Evolutionary conservation across 140 eudicot genomes (phyloP), one percentile per base, ranked within the genome.

Genomic region (Erigeron philadelphicus): DNA sequence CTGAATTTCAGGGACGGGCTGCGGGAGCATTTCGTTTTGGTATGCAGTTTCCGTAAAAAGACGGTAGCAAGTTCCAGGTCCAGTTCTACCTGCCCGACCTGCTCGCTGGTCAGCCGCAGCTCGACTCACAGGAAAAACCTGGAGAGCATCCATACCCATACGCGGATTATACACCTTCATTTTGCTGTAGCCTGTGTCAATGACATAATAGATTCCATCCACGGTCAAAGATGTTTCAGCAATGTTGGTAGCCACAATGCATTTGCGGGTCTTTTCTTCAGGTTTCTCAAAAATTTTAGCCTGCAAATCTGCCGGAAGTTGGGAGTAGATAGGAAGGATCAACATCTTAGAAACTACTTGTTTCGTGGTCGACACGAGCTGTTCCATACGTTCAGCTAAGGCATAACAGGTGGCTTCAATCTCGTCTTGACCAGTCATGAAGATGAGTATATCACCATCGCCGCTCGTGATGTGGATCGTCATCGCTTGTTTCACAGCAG

Each of bases 31-130:
- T 70, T 93, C 93, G 16, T 93, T 72, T 66, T 78, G 85, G 72
- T 93, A 93, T 0, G 98, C 98, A 13, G 71, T 83, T 21, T 93
- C 96, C 0, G 97, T 89, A 41, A 75, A 89, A 9, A 93, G 95
- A 0, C 97, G 88, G 55, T 89, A 85, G 67, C 98, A 93, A 0
- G 95, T 89, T 13, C 98, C 98, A 0, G 98, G 98, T 40, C 98
- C 98, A 1, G 98, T 93, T 75, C 98, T 77, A 54, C 96, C 96
- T 1, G 98, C 98, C 7, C 98, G 82, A 13, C 98, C 98, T 3
- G 96, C 94, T 31, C 98, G 94, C 80, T 87, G 98, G 72, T 89
- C 95, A 60, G 98, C 96, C 11, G 96, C 94, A 43, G 99, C 98
- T 8, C 88, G 92, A 48, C 96, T 88, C 9, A 92, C 88, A 0